Evolutionary conservation across 306 rosid genomes (phyloP), one percentile per base, ranked within the genome.

Genomic region (Hylodesmum podocarpum): DNA sequence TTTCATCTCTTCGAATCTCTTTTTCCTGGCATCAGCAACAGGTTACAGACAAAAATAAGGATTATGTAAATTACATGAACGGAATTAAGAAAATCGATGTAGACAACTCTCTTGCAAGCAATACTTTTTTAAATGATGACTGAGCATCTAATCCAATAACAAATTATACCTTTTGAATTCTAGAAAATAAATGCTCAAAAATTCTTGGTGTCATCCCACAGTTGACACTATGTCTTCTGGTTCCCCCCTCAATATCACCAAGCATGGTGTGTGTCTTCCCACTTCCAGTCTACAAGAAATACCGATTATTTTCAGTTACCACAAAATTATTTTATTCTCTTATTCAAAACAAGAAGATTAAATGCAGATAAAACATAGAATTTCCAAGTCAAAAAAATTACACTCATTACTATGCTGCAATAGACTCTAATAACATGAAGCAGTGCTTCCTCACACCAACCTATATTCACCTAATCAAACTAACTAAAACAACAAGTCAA

Each of bases 231-330:
- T 95, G 97, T 77, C 99, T 91, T 84, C 96, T 88, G 50, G 99
- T 90, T 68, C 97, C 99, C 46, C 90, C 97, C 75, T 95, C 99
- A 75, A 95, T 91, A 73, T 95, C 99, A 79, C 99, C 99, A 36
- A 95, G 99, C 99, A 95, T 95, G 47, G 99, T 95, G 83, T 95
- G 97, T 73, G 99, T 95, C 88, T 95, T 95, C 66, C 99, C 99
- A 70, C 99, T 95, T 86, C 99, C 99, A 22, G 99, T 95, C 99
- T 95, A 75, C 22, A 81, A 3, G 36, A 44, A 72, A 31, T 77
- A 71, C 70, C 22, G 72, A 51, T 82, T 44, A 76, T 28, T 49
- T 57, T 29, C 65, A 59, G 69, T 27, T 22, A 37, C 31, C 36
- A 36, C 78, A 33, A 27, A 12, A 34, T 36, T 55, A 3, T 33